Evolutionary conservation across 768 basidiomycete species (phyloP).

Genomic region (Strobilomyces echinocephalus): DNA sequence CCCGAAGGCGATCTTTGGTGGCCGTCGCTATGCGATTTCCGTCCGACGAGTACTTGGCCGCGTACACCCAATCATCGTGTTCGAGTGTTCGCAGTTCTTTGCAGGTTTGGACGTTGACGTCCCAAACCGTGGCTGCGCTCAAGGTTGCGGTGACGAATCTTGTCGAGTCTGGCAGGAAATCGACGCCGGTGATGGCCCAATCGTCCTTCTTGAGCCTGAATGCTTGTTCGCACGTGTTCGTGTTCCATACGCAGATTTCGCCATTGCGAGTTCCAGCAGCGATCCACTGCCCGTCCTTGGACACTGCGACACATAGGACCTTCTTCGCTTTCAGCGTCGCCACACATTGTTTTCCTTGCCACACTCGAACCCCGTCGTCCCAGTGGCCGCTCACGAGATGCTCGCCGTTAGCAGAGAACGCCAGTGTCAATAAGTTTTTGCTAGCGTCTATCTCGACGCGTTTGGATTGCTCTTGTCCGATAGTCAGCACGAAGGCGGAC

Average conservation of each 20-base stretch:
- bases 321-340: too few species aligned
- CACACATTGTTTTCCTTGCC: too few species aligned
- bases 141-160: neutral
- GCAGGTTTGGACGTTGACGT: neutral
- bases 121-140: neutral
- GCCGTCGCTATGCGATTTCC: neutral
- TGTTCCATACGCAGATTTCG: neutral
- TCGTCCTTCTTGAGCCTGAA: too few species aligned
- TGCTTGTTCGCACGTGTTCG: neutral
- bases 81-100: neutral
- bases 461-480: too few species aligned
- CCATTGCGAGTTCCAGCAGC: too few species aligned
- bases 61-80: neutral
- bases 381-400: too few species aligned
- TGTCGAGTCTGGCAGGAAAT: neutral
- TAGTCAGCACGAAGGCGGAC: too few species aligned
- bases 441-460: too few species aligned
- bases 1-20: neutral
- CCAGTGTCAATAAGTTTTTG: too few species aligned
- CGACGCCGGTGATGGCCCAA: neutral
- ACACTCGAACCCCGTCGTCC: conserved; percentile 10
- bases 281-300: neutral
- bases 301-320: too few species aligned
- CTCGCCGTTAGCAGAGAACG: too few species aligned
- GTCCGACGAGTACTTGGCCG: neutral